These are phyloP conservation scores for Rhododendron ovatum DNA, from an alignment of 148 eudicot genomes.

Conservation along the genomic window DNA sequence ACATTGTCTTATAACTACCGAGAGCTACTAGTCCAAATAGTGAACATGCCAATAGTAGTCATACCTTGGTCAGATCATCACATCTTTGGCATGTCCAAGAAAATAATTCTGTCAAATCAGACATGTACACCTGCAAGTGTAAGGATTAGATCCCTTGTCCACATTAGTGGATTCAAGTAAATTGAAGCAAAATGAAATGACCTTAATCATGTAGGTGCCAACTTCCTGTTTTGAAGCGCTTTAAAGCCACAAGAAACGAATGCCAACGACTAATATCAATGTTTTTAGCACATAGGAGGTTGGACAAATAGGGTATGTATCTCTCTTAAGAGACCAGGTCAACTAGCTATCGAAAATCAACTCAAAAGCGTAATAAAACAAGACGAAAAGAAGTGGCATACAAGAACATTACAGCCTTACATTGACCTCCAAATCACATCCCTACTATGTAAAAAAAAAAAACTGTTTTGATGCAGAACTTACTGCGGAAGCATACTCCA, in stretches of 20 bases:
- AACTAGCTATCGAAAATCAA: background rate
- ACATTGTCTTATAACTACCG: background rate
- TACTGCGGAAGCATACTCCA: conserved; percentile 88
- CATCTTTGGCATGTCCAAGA: conserved; percentile 94
- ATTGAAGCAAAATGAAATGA: too few species aligned
- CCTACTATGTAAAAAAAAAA: background rate
- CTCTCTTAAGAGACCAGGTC: background rate
- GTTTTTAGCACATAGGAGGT: background rate
- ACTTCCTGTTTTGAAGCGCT: background rate
- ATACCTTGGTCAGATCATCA: conserved; percentile 67
- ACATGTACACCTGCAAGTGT: conserved; percentile 67
- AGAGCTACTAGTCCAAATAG: background rate
- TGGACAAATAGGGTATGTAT: background rate
- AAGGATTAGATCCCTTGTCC: background rate
- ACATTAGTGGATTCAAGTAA: background rate
- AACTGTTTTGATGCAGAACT: conserved; percentile 22
- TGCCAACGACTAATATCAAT: background rate
- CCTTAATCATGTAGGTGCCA: background rate
- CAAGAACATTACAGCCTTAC: background rate
- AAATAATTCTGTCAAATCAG: conserved; percentile 83
- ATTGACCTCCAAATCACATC: background rate
- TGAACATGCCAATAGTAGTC: conserved; percentile 2
- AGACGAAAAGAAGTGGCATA: background rate
- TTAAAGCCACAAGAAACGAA: background rate
- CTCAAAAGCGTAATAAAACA: background rate